A percentile compares a stretch with the other conserved stretches of the same genome.
Evolutionary conservation across 768 basidiomycete species (phyloP).

Genomic region (Mycena filopes): DNA sequence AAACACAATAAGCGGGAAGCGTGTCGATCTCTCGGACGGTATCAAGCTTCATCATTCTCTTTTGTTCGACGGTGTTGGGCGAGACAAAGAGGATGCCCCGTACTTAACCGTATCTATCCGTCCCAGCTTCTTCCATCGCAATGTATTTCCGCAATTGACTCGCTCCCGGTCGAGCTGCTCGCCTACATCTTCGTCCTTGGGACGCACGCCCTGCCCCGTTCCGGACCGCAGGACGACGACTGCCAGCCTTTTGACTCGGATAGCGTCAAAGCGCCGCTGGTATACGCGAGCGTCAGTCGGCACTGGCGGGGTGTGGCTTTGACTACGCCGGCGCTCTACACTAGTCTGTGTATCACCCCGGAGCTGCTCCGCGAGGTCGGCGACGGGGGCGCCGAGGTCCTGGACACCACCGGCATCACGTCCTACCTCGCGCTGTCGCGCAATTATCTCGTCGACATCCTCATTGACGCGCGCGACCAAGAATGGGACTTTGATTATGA

Average conservation of each 20-base stretch:
- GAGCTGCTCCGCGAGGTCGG: conserved; percentile 43
- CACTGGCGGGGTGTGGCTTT: conserved; percentile 65
- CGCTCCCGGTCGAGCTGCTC: conserved; percentile 66
- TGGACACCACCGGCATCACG: conserved; percentile 52
- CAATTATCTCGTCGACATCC: conserved; percentile 61
- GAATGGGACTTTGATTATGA: conserved; percentile 70
- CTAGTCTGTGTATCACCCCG: conserved; percentile 61
- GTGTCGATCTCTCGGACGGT: too few species aligned
- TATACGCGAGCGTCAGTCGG: conserved; percentile 58
- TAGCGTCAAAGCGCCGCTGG: conserved; percentile 56
- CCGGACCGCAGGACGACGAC: conserved; percentile 33
- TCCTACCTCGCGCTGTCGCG: conserved; percentile 59
- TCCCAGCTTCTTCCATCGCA: not conserved
- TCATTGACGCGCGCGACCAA: conserved; percentile 67
- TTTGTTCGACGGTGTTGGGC: conserved; percentile 41
- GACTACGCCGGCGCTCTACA: conserved; percentile 63
- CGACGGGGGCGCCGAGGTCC: conserved; percentile 9
- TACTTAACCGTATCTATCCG: conserved; percentile 42
- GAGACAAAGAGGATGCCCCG: conserved; percentile 44
- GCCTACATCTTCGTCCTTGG: conserved; percentile 65
- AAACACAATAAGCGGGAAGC: conserved; percentile 25
- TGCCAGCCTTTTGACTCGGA: conserved; percentile 50
- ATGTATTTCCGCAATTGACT: conserved; percentile 40
- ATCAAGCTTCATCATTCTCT: conserved; percentile 44
- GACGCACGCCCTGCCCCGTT: conserved; percentile 44